Percentiles rank a stretch among this genome's conserved stretches.
phyloP scores from a whole-genome alignment of 106 monocot species.

The Dioscorea dumetorum region DNA sequence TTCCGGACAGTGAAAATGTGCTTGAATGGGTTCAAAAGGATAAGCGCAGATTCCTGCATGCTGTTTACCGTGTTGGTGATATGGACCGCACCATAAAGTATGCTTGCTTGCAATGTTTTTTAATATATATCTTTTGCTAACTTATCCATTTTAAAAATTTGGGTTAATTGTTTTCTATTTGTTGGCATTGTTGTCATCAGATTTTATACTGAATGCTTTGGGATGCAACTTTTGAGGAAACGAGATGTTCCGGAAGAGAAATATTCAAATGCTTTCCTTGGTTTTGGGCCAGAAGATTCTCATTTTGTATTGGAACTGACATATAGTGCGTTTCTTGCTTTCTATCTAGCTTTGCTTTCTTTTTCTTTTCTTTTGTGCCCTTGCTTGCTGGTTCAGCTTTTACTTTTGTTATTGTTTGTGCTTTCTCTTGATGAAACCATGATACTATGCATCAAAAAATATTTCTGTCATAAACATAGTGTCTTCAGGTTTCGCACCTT shows the following conservation, averaged over 20 bases:
- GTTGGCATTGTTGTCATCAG: constrained; percentile 9
- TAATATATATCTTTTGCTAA: background rate
- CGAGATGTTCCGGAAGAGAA: constrained; percentile 81
- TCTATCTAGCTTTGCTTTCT: background rate
- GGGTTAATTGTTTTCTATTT: background rate
- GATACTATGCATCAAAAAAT: background rate
- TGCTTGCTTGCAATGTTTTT: background rate
- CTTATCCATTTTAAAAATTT: background rate
- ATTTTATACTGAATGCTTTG: constrained; percentile 80
- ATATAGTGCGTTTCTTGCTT: constrained; percentile 53
- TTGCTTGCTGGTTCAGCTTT: background rate
- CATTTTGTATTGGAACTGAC: constrained; percentile 84
- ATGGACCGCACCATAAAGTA: constrained; percentile 73
- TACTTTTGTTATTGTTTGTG: background rate
- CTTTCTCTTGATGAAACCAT: background rate
- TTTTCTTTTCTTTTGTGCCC: background rate
- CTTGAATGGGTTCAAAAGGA: constrained; percentile 61
- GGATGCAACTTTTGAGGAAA: constrained; percentile 73
- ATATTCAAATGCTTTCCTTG: constrained; percentile 74
- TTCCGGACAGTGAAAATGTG: constrained; percentile 20
- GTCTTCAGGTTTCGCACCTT: background rate
- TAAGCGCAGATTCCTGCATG: constrained; percentile 54
- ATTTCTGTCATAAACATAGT: background rate
- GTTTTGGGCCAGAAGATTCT: constrained; percentile 67
- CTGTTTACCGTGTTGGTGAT: constrained; percentile 78